Evolutionary conservation across 2,329 filamentous ascomycete genomes (phyloP), one percentile per base, ranked within the genome.

Genomic region (Ilyonectria sp.): DNA sequence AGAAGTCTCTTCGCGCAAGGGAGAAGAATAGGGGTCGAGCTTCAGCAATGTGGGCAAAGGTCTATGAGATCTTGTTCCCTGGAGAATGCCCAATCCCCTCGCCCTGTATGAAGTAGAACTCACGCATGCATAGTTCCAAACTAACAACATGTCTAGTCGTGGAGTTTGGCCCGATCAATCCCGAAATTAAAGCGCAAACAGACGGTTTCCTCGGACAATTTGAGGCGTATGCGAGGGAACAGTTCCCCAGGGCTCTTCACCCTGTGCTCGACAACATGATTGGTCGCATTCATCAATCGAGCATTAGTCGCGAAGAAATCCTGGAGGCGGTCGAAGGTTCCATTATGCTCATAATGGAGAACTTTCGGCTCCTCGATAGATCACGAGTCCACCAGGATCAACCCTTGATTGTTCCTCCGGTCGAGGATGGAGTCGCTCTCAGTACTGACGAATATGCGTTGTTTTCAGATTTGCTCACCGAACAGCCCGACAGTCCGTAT

Each of bases 61-160:
- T 65, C 7, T 72, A 66, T 37, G 64, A 29, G 17, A 66, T 72
- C 49, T 56, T 72, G 33, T 72, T 72, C 37, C 64, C 70, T 19
- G n/a, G 31, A 4, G 67, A 62, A n/a, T 40, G 44, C 8, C 40
- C 17, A 13, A 11, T 60, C 31, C 63, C 58, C n/a, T 61, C 69
- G 1, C 70, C 64, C 4, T 67, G 69, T 67, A 64, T 69, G 66
- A 31, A 33, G 44, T 26, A 26, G 11, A 44, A n/a, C 8, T 10
- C 21, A 50, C n/a, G 11, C 13, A 21, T 23, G 13, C 9, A 15
- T 31, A 8, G 17, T 17, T 50, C 23, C 8, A 23, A 50, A 1
- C 46, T 50, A 15, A 29, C 23, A 50, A n/a, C 6, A 17, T 3
- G 23, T 17, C 17, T 50, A n/a, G 47, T 29, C 31, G 6, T 31